A percentile compares a stretch with the other conserved stretches of the same genome.
phyloP scores from a whole-genome alignment of 192 early-diverging fungal species.

The Hyaloraphidium curvatum region DNA sequence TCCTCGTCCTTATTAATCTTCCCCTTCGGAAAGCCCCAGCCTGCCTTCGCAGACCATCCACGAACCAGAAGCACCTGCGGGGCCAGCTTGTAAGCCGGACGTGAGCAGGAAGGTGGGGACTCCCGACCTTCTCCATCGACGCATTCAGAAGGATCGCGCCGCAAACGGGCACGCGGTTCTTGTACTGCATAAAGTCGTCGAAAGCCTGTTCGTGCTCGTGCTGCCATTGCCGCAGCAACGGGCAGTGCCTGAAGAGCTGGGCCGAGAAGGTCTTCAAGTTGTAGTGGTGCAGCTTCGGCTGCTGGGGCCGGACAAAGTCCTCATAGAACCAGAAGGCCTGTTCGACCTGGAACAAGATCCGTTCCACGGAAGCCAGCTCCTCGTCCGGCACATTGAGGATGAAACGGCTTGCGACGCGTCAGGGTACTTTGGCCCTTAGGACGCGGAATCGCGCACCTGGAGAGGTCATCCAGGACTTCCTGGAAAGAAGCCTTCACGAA shows the following conservation, averaged over 20 bases:
- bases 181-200: constrained; percentile 84
- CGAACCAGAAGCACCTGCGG: constrained; percentile 57
- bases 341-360: constrained; percentile 97
- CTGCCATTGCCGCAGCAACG: constrained; percentile 72
- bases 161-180: constrained; percentile 88
- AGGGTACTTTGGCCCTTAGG: background rate
- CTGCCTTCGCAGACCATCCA: constrained; percentile 71
- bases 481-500: constrained; percentile 47
- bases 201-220: constrained; percentile 77
- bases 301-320: constrained; percentile 84
- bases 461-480: constrained; percentile 74
- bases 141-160: constrained; percentile 88
- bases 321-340: constrained; percentile 99
- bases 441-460: constrained; percentile 30
- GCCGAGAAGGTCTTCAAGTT: constrained; percentile 63
- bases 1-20: constrained; percentile 97
- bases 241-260: constrained; percentile 77
- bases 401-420: constrained; percentile 46
- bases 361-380: constrained; percentile 80
- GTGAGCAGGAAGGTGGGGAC: background rate
- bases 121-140: constrained; percentile 41
- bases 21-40: constrained; percentile 97
- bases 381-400: constrained; percentile 96
- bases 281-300: constrained; percentile 59
- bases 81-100: background rate